Conservation (phyloP, 768 basidiomycete species). For the Cubamyces sp. region DNA sequence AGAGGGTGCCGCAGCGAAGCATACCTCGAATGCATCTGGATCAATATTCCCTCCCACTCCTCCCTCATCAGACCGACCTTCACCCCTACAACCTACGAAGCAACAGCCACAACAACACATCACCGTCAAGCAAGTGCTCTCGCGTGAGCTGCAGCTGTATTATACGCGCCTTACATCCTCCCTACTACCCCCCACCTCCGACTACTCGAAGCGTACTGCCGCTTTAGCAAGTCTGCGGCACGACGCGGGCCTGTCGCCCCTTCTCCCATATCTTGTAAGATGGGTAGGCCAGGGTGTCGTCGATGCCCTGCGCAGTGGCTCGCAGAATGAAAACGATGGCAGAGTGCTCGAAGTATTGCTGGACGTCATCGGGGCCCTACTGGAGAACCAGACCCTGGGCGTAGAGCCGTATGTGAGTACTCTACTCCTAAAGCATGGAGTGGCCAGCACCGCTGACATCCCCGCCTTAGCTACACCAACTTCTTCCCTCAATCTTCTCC, state of each 20-base stretch:
- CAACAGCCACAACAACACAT: slow-evolving; percentile 66
- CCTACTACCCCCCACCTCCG: slow-evolving; percentile 68
- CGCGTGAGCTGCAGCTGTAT: slow-evolving; percentile 92
- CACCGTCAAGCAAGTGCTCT: slow-evolving; percentile 90
- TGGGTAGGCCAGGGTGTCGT: slow-evolving; percentile 94
- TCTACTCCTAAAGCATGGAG: not conserved
- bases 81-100: slow-evolving; percentile 36
- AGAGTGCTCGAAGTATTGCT: slow-evolving; percentile 78
- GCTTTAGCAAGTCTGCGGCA: slow-evolving; percentile 87
- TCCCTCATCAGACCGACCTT: slow-evolving; percentile 34
- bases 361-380: slow-evolving; percentile 81
- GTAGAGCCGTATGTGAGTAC: slow-evolving; percentile 91
- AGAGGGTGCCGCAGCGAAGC: slow-evolving; percentile 35
- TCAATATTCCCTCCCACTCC: slow-evolving; percentile 35
- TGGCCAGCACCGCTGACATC: slow-evolving; percentile 6
- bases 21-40: slow-evolving; percentile 29
- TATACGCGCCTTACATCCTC: slow-evolving; percentile 89
- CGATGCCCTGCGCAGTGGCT: slow-evolving; percentile 51
- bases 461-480: slow-evolving; percentile 83
- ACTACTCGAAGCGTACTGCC: slow-evolving; percentile 77
- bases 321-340: slow-evolving; percentile 66
- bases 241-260: slow-evolving; percentile 89
- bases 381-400: slow-evolving; percentile 88
- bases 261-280: slow-evolving; percentile 91
- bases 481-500: slow-evolving; percentile 91